These are phyloP conservation scores for Heliosperma pusillum DNA, from an alignment of 148 eudicot genomes.

Conservation along the genomic window DNA sequence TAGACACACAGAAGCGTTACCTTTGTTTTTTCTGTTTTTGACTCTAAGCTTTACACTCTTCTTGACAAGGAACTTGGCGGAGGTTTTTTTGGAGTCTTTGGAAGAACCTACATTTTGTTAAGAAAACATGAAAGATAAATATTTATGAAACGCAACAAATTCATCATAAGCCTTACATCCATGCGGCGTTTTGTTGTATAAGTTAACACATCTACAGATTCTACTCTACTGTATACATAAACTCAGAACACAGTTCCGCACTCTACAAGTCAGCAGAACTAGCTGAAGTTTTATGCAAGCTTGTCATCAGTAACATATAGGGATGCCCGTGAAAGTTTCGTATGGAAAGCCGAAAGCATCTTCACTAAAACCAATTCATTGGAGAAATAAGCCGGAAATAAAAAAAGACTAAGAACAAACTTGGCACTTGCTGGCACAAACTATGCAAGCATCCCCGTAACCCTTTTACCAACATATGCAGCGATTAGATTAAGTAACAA, in stretches of 20 bases:
- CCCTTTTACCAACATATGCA: too few species aligned
- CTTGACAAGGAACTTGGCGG: slow-evolving; percentile 60
- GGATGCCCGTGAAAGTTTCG: too few species aligned
- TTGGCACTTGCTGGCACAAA: too few species aligned
- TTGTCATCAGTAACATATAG: too few species aligned
- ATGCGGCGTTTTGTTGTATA: not conserved
- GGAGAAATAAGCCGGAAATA: too few species aligned
- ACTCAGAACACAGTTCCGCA: not conserved
- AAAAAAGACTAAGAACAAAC: not conserved
- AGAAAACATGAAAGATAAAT: not conserved
- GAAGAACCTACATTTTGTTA: slow-evolving; percentile 38
- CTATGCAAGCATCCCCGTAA: too few species aligned
- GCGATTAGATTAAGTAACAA: not conserved
- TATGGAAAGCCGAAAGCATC: too few species aligned
- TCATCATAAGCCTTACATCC: not conserved
- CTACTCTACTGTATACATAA: too few species aligned
- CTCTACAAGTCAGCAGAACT: not conserved
- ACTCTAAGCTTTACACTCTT: slow-evolving; percentile 62
- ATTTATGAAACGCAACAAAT: not conserved
- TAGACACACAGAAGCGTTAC: slow-evolving; percentile 19
- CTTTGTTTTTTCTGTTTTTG: slow-evolving; percentile 52
- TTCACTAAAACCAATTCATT: too few species aligned
- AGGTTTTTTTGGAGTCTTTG: slow-evolving; percentile 36
- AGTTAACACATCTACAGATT: too few species aligned
- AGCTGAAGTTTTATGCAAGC: not conserved